Evolutionary conservation across 345 rosid species (phyloP).

Genomic region (sweet orange (Citrus sinensis)): DVS_A1.0 CM039165.1:34870001-34870500

Average conservation of each 20-base stretch:
- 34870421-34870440: too few relatives aligned
- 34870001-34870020: slow-evolving; percentile 19
- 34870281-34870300: not conserved
- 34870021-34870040: slow-evolving; percentile 5
- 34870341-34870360: not conserved
- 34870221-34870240: too few relatives aligned
- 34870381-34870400: too few relatives aligned
- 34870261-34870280: not conserved
- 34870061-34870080: slow-evolving; percentile 19
- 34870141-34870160: not conserved
- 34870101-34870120: slow-evolving; percentile 12
- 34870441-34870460: too few relatives aligned
- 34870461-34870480: too few relatives aligned
- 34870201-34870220: not conserved
- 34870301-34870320: too few relatives aligned
- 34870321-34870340: not conserved
- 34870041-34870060: slow-evolving; percentile 13
- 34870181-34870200: not conserved
- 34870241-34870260: not conserved
- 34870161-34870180: not conserved
- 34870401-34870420: too few relatives aligned
- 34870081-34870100: slow-evolving; percentile 12
- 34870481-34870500: too few relatives aligned
- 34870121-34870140: slow-evolving; percentile 17
- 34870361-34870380: not conserved